These are phyloP conservation scores for Fusarium robinianum DNA, from an alignment of 2,329 filamentous ascomycete species.

Conservation along the genomic window DNA sequence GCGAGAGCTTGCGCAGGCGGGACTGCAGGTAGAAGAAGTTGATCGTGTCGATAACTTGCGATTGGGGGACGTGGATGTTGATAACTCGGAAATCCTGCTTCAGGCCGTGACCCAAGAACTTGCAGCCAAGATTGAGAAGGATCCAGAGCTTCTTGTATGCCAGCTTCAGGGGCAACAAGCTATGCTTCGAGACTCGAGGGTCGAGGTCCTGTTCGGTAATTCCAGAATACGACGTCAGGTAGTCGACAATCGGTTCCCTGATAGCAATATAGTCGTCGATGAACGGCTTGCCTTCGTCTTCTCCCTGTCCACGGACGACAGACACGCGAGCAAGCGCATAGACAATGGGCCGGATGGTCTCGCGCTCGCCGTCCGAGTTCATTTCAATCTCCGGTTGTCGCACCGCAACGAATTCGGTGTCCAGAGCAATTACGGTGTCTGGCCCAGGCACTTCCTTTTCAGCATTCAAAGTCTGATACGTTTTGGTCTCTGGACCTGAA, in stretches of 20 bases:
- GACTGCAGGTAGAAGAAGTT: constrained; percentile 84
- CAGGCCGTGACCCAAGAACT: constrained; percentile 91
- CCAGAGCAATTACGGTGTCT: constrained; percentile 81
- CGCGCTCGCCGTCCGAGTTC: constrained; percentile 86
- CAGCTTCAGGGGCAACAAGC: constrained; percentile 83
- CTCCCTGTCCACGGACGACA: constrained; percentile 79
- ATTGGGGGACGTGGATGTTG: constrained; percentile 91
- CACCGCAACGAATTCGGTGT: constrained; percentile 94
- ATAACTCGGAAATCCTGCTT: constrained; percentile 97
- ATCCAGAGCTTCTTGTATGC: constrained; percentile 99
- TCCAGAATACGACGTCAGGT: constrained; percentile 91
- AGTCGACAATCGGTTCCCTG: constrained; percentile 89
- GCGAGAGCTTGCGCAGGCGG: constrained; percentile 81
- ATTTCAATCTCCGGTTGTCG: constrained; percentile 95
- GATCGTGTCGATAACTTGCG: constrained; percentile 92
- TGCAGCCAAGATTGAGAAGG: constrained; percentile 88
- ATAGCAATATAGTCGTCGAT: constrained; percentile 98
- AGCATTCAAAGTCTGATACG: constrained; percentile 63
- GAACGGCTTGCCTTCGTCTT: constrained; percentile 81
- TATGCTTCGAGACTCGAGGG: constrained; percentile 74
- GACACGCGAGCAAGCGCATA: constrained; percentile 93
- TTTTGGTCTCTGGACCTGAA: constrained; percentile 49
- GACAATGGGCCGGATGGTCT: constrained; percentile 88
- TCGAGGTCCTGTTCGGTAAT: constrained; percentile 87
- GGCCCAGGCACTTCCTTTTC: constrained; percentile 68